Conservation (phyloP, 140 eudicot genomes). For the Ambrosia hybrid region DNA sequence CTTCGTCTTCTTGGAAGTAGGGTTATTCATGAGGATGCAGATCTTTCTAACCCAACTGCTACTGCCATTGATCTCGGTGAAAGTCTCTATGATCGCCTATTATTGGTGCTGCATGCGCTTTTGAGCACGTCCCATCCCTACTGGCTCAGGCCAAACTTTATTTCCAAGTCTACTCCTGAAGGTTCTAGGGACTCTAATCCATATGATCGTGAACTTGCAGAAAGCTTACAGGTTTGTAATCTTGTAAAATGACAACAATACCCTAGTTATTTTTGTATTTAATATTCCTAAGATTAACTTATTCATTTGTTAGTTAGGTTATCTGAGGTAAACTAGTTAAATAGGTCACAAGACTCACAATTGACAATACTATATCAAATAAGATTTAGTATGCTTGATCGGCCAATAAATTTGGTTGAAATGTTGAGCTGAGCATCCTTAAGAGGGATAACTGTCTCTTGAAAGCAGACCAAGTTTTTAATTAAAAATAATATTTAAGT, state of each 20-base stretch:
- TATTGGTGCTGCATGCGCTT: conserved; percentile 75
- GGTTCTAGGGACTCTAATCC: conserved; percentile 42
- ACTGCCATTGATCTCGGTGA: conserved; percentile 58
- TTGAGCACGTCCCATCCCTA: conserved; percentile 71
- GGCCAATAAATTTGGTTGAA: too few relatives aligned
- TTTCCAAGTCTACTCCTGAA: conserved; percentile 46
- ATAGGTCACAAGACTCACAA: neutral
- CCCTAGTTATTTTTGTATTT: neutral
- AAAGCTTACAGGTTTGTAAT: conserved; percentile 81
- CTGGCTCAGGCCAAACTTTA: conserved; percentile 67
- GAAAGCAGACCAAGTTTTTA: too few relatives aligned
- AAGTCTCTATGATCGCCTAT: conserved; percentile 70
- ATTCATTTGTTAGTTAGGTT: neutral
- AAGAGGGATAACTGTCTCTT: too few relatives aligned
- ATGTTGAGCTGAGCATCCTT: too few relatives aligned
- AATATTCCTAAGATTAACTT: neutral
- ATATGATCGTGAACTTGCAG: conserved; percentile 78
- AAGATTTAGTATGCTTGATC: too few relatives aligned
- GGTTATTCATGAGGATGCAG: conserved; percentile 85
- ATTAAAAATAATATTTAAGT: too few relatives aligned
- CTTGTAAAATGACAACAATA: conserved; percentile 6
- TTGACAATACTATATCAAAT: too few relatives aligned
- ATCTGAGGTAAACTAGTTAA: neutral
- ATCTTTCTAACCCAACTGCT: conserved; percentile 40
- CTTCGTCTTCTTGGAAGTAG: conserved; percentile 96